These are phyloP conservation scores for Leccinum pellstonianum DNA, from an alignment of 768 basidiomycete genomes.

Conservation along the genomic window DNA sequence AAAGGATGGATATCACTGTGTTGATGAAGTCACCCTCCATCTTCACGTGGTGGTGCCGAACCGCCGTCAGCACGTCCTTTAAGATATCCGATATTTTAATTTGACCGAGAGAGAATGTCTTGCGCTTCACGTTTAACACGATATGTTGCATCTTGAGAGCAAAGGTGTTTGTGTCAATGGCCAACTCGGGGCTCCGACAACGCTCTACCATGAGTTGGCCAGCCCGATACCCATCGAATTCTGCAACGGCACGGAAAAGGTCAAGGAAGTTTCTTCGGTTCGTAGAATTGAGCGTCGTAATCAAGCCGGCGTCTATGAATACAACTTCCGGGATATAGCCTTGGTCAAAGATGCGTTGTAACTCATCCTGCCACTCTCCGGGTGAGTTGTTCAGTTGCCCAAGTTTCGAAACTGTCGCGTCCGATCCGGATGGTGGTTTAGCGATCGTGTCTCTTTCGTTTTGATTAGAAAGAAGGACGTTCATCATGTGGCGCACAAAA, in stretches of 20 bases:
- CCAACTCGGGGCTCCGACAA: conserved; percentile 87
- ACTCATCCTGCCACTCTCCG: conserved; percentile 66
- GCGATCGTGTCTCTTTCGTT: conserved; percentile 24
- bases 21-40: conserved; percentile 99
- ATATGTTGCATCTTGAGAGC: conserved; percentile 98
- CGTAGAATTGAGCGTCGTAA: conserved; percentile 78
- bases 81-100: conserved; percentile 95
- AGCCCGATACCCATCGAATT: conserved; percentile 95
- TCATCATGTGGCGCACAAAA: conserved; percentile 60
- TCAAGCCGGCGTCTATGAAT: conserved; percentile 94
- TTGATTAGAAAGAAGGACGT: conserved; percentile 46
- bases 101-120: conserved; percentile 95
- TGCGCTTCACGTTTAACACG: conserved; percentile 88
- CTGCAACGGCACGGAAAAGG: conserved; percentile 91
- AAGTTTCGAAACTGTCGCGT: conserved; percentile 69
- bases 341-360: conserved; percentile 54
- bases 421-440: conserved; percentile 44
- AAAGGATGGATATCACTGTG: conserved; percentile 89
- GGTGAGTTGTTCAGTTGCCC: conserved; percentile 56
- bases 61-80: conserved; percentile 81
- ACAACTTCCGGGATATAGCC: conserved; percentile 94
- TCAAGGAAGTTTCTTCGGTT: conserved; percentile 95
- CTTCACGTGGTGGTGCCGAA: conserved; percentile 92
- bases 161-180: conserved; percentile 90
- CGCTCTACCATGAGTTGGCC: conserved; percentile 97